Conservation (phyloP, 2,329 filamentous ascomycete species). For the Monilinia fructicola region DNA sequence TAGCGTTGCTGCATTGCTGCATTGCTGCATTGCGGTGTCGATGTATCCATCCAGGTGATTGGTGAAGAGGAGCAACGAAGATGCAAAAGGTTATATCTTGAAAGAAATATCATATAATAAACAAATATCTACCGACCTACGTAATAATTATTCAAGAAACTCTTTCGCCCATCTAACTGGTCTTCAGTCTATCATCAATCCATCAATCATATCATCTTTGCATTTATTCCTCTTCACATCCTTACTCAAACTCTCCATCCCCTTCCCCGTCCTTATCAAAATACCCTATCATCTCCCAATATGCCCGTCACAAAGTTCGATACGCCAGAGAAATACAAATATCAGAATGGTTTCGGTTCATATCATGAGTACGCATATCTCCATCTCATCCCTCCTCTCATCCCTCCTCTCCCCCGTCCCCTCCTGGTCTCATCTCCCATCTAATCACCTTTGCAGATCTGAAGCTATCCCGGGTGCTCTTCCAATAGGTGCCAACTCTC, state of each 20-base stretch:
- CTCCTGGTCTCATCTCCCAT: not conserved
- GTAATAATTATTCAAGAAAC: not conserved
- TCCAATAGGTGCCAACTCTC: slow-evolving; percentile 65
- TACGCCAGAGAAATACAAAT: slow-evolving; percentile 63
- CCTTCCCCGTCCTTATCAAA: too few relatives aligned
- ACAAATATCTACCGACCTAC: too few relatives aligned
- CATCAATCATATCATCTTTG: not conserved
- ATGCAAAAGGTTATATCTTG: too few relatives aligned
- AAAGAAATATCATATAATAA: too few relatives aligned
- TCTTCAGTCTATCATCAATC: not conserved
- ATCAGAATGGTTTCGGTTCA: slow-evolving; percentile 66
- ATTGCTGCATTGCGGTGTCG: too few relatives aligned
- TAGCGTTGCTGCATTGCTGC: too few relatives aligned
- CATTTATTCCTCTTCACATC: too few relatives aligned
- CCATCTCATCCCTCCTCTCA: not conserved
- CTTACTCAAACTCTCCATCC: too few relatives aligned
- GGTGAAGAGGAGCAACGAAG: too few relatives aligned
- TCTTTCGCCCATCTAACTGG: not conserved
- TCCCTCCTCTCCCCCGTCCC: too few relatives aligned
- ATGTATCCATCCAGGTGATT: too few relatives aligned
- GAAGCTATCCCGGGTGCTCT: slow-evolving; percentile 66
- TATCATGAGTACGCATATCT: slow-evolving; percentile 60
- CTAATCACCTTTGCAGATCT: slow-evolving; percentile 47
- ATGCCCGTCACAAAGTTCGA: slow-evolving; percentile 67
- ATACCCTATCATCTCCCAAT: not conserved